Base-by-base conservation (phyloP, 2,329 filamentous ascomycete genomes). In the Cryphonectria carpinicola region DNA sequence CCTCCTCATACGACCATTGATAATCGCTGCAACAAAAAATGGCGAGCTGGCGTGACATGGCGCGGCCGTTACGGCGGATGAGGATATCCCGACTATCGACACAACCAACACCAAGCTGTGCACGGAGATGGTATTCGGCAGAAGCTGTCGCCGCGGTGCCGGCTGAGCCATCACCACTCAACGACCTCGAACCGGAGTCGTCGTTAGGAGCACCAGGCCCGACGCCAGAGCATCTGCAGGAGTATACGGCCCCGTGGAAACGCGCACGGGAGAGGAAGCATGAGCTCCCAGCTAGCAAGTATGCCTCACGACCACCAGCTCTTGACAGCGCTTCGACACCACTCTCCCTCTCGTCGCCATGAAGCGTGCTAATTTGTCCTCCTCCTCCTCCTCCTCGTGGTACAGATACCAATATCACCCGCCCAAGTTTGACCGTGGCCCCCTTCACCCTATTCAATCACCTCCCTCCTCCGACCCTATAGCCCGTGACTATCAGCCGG, bases 361-460 rank as follows among this genome's bases (percentile, higher is more conserved):
- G 5, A 39, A 25, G 4, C 22, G 14, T 64, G 35, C 72, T 73
- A 60, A 76, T 65, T 19, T 62, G 17, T 52, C 10, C 8, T 32
- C 8, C 67, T 41, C 58, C 61, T 56, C 62, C 81, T 10, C 67
- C 43, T 58, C 61, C 52, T 63, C 81, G 82, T 72, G 25, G n/a
- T 25, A 39, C 73, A 97, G 95, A 87, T 99, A 98, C 84, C 93
- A 97, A 82, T 98, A 92, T 82, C 94, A 95, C 74, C 92, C 95
- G 66, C 96, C 96, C 74, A 96, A 95, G 84, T 99, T 95, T 87
- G 91, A 97, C 81, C 93, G 95, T 78, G 96, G 96, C 70, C 95
- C 95, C 74, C 87, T 98, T 35, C 95, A 98, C 80, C 96, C 96
- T 66, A 90, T 98, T 77, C 94, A 97, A 83, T 93, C 94, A 71